Evolutionary conservation across 257 asterid genomes (phyloP).

Genomic region (Solanum rostratum): DNA sequence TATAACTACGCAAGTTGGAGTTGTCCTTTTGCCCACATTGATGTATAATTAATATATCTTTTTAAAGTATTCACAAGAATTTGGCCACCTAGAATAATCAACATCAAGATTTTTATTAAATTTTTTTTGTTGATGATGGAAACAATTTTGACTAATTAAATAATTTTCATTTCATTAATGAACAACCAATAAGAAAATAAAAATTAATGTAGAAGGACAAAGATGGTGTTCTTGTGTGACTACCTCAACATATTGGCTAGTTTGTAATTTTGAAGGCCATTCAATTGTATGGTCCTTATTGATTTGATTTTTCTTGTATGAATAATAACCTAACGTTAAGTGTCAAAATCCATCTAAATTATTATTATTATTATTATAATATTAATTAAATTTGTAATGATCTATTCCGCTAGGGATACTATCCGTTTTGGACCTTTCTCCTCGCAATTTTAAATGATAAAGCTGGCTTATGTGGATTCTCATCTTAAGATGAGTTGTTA

Average conservation of each 20-base stretch:
- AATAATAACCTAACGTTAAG: too few species aligned
- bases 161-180: not conserved
- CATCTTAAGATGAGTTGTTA: too few species aligned
- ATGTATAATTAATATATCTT: not conserved
- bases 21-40: not conserved
- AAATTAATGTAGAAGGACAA: not conserved
- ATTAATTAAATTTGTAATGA: too few species aligned
- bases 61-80: not conserved
- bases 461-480: too few species aligned
- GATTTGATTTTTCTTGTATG: too few species aligned
- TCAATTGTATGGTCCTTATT: too few species aligned
- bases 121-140: not conserved
- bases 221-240: not conserved
- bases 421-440: too few species aligned
- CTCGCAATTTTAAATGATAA: too few species aligned
- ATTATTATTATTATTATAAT: too few species aligned
- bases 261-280: not conserved
- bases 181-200: not conserved
- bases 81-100: not conserved
- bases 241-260: not conserved
- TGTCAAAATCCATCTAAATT: too few species aligned
- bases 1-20: not conserved
- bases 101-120: not conserved
- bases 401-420: too few species aligned
- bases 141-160: not conserved